Percentiles rank a stretch among this genome's conserved stretches.
Evolutionary conservation across 495 filamentous ascomycete species (phyloP).

Genomic region (Aspergillus hancockii): DNA sequence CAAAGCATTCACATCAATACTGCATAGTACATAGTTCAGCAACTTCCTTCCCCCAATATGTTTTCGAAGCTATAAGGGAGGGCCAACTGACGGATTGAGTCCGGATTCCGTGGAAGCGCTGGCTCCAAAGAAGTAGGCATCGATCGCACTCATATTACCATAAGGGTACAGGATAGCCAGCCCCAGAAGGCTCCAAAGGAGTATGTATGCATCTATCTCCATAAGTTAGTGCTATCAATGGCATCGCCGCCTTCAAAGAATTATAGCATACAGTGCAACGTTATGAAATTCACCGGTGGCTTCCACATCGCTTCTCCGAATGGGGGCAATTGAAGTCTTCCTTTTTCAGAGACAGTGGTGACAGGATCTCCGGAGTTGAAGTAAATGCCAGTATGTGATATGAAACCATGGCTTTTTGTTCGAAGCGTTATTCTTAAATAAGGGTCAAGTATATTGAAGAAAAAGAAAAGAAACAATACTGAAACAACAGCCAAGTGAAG

Average conservation of each 20-base stretch:
- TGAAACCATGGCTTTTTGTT: neutral
- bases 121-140: constrained; percentile 48
- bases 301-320: constrained; percentile 26
- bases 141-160: constrained; percentile 40
- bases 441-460: neutral
- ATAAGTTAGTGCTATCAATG: neutral
- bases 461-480: neutral
- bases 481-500: neutral
- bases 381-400: neutral
- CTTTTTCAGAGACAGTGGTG: neutral
- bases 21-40: constrained; percentile 5
- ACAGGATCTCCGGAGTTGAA: neutral
- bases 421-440: neutral
- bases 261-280: constrained; percentile 51
- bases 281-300: constrained; percentile 65
- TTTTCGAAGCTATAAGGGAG: neutral
- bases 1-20: constrained; percentile 36
- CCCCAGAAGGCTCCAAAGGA: constrained; percentile 33
- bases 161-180: constrained; percentile 40
- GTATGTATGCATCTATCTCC: constrained; percentile 38
- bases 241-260: constrained; percentile 1
- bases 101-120: constrained; percentile 45
- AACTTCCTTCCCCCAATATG: neutral
- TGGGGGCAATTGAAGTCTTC: neutral
- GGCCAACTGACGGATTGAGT: constrained; percentile 38